Evolutionary conservation across 2,329 filamentous ascomycete genomes (phyloP), one percentile per base, ranked within the genome.

Genomic region (Pestalotiopsis sp.): DNA sequence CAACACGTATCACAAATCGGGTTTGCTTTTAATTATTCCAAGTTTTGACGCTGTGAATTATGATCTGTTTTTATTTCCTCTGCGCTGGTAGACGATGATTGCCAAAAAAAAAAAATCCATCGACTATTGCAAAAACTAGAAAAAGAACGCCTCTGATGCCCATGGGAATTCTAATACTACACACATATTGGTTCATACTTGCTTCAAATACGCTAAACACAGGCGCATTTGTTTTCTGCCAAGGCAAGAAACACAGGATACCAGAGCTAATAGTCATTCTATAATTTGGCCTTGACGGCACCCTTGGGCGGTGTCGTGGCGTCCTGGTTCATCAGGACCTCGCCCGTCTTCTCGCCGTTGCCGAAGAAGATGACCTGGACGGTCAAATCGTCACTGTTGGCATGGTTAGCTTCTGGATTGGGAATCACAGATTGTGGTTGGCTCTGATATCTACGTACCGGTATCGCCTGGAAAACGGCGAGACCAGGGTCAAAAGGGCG

Each of bases 351-450:
- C 65, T 90, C 84, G 44, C 91, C 89, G 73, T 97, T 89, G 69
- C 96, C 96, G 75, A 99, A 99, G 86, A 99, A 99, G 76, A 99
- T 97, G 69, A 99, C 96, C 79, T 99, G 94, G 17, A 99, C 95
- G 0, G 96, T 99, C 70, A 99, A 83, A 78, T 99, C 96, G 77
- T 99, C 96, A 73, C 94, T 95, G 69, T 58, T 56, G n/a, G 2
- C 57, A 5, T 35, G 60, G 17, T 38, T 57, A 56, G 40, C 17
- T n/a, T 9, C 20, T 17, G 7, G 20, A 52, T 20, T n/a, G 2
- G 20, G 10, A 52, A 22, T 9, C 3, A 3, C 3, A 9, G 44
- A 52, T 9, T 7, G 20, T n/a, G 44, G 44, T 17, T 14, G n/a
- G n/a, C 17, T 20, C 9, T 52, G 44, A 52, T 35, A 9, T 35